These are phyloP conservation scores for Sanguinoderma infundibulare DNA, from an alignment of 1,284 basidiomycete genomes.

Conservation along the genomic window DNA sequence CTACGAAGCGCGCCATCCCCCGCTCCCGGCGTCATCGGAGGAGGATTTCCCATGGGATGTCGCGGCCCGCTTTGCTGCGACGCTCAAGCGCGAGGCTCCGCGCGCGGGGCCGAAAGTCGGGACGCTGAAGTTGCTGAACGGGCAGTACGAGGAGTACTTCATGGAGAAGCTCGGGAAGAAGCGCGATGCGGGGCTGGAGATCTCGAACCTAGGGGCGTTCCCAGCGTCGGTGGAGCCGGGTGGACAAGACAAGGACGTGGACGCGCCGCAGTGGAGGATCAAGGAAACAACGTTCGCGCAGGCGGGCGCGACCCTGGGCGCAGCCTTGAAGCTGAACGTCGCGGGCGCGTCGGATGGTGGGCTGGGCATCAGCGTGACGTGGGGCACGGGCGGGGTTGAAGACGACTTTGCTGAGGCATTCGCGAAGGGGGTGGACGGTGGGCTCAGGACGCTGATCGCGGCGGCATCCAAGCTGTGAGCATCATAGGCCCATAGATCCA, in stretches of 20 bases:
- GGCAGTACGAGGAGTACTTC: constrained; percentile 37
- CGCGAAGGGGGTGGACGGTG: constrained; percentile 23
- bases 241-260: not conserved
- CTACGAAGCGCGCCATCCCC: constrained; percentile 26
- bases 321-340: constrained; percentile 42
- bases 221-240: not conserved
- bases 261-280: constrained; percentile 24
- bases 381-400: constrained; percentile 38
- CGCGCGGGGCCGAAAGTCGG: constrained; percentile 35
- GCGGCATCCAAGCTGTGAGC: not conserved
- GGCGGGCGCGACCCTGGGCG: constrained; percentile 36
- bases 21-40: constrained; percentile 17
- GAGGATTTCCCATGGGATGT: constrained; percentile 31
- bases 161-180: constrained; percentile 36
- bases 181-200: constrained; percentile 34
- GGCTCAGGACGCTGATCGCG: constrained; percentile 5
- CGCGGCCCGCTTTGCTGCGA: constrained; percentile 21
- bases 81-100: constrained; percentile 16
- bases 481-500: not conserved
- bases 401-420: constrained; percentile 37
- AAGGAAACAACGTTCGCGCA: constrained; percentile 35
- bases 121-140: constrained; percentile 38
- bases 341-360: constrained; percentile 40
- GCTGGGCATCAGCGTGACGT: constrained; percentile 39
- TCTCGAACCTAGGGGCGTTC: constrained; percentile 42